phyloP scores from a whole-genome alignment of 164 flowering plant species.

The Chimonanthus salicifolius region DNA sequence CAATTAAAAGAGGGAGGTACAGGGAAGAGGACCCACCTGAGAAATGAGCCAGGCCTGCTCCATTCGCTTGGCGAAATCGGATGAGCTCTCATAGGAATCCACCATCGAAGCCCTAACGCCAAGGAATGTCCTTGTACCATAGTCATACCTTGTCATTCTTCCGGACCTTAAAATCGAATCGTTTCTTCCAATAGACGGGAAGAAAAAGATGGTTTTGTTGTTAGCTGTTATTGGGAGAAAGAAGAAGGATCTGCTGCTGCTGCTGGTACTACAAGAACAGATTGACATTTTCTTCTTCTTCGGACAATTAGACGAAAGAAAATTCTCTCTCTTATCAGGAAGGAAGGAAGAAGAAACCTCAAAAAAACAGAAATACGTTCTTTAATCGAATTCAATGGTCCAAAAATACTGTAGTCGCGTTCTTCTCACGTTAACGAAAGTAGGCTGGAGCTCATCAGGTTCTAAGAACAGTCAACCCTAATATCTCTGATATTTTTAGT shows the following conservation, averaged over 20 bases:
- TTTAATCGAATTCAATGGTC: too few species aligned
- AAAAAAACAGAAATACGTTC: too few species aligned
- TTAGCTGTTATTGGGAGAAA: too few species aligned
- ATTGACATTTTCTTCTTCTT: constrained; percentile 11
- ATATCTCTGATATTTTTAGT: too few species aligned
- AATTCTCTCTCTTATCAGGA: neutral
- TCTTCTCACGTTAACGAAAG: neutral
- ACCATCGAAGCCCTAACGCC: constrained; percentile 52
- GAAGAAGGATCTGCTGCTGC: too few species aligned
- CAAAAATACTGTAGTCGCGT: too few species aligned
- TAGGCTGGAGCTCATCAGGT: too few species aligned
- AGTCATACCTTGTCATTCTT: neutral
- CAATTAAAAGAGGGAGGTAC: neutral
- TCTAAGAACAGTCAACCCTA: too few species aligned
- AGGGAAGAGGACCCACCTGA: constrained; percentile 37
- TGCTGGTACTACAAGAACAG: constrained; percentile 11
- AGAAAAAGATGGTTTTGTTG: neutral
- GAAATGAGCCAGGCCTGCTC: constrained; percentile 77
- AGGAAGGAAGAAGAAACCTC: too few species aligned
- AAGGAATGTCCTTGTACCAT: constrained; percentile 19
- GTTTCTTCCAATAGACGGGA: neutral
- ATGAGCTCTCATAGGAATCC: constrained; percentile 58
- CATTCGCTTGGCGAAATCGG: constrained; percentile 61
- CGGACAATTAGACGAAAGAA: neutral
- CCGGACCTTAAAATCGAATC: neutral